Evolutionary conservation across 2,329 filamentous ascomycete species (phyloP).

Genomic region (Drechmeria coniospora): DNA sequence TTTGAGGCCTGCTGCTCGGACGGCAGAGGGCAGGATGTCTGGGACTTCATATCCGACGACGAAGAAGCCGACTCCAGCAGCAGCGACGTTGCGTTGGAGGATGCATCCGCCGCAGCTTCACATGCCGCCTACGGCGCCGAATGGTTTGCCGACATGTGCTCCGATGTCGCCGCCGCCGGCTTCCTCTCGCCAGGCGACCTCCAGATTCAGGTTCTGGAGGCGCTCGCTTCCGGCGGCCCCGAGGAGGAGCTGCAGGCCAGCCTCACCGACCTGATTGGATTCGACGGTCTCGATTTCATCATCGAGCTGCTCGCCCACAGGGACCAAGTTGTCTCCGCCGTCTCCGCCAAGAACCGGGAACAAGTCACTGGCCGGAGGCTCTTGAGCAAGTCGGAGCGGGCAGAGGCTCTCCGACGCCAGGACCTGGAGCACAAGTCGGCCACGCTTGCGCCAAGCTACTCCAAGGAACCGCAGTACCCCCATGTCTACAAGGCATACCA

Average conservation of each 20-base stretch:
- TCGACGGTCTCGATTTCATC: slow-evolving; percentile 84
- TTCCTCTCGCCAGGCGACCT: slow-evolving; percentile 57
- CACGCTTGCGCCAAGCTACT: slow-evolving; percentile 52
- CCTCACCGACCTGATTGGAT: slow-evolving; percentile 80
- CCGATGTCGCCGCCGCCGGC: slow-evolving; percentile 47
- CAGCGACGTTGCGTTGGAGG: slow-evolving; percentile 39
- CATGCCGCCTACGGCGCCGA: slow-evolving; percentile 33
- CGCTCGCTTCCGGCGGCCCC: slow-evolving; percentile 49
- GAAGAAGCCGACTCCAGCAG: slow-evolving; percentile 52
- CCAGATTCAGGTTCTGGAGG: slow-evolving; percentile 59
- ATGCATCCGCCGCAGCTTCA: slow-evolving; percentile 10
- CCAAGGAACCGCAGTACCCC: slow-evolving; percentile 66
- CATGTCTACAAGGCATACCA: slow-evolving; percentile 80
- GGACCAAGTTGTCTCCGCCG: slow-evolving; percentile 43
- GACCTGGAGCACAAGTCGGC: slow-evolving; percentile 76
- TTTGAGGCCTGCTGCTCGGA: slow-evolving; percentile 38
- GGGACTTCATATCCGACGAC: slow-evolving; percentile 76
- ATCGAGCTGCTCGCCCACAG: slow-evolving; percentile 77
- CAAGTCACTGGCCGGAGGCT: slow-evolving; percentile 33
- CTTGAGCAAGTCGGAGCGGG: slow-evolving; percentile 60
- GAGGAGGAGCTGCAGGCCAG: slow-evolving; percentile 86
- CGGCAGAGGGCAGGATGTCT: slow-evolving; percentile 64
- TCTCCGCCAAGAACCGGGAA: slow-evolving; percentile 17
- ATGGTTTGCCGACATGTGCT: slow-evolving; percentile 62
- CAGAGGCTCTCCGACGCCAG: slow-evolving; percentile 58